Evolutionary conservation across 2,329 filamentous ascomycete species (phyloP), one percentile per base, ranked within the genome.

Genomic region (Colletotrichum tropicicola): DNA sequence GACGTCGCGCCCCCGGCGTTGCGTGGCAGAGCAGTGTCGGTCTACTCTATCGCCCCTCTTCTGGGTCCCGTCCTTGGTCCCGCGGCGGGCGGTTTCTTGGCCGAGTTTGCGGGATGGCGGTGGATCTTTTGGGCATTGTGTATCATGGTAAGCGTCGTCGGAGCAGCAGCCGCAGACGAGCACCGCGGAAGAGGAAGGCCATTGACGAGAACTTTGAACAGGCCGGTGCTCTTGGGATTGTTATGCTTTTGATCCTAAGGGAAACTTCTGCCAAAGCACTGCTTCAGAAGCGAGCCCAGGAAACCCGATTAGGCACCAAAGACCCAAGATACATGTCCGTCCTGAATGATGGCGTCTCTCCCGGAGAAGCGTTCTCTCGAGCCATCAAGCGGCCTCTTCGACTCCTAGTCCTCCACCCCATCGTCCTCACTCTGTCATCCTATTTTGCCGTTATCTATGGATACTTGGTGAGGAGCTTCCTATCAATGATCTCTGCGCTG

Each of bases 191-290:
- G n/a, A n/a, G n/a, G n/a, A n/a, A n/a, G n/a, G n/a, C n/a, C n/a
- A n/a, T n/a, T n/a, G n/a, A n/a, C n/a, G n/a, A n/a, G n/a, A n/a
- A n/a, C n/a, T n/a, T n/a, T n/a, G n/a, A n/a, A n/a, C 78, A 41
- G 67, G 73, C 3, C 79, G 77, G 5, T 56, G 59, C 69, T 0
- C 66, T 84, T 8, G 68, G 75, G 0, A 5, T 78, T 6, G 19
- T 78, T 15, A 78, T 79, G 39, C 35, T 82, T 8, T 6, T 80
- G 47, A 74, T 82, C 41, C 74, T 81, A 3, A 74, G 77, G 30
- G 85, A 88, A 72, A 83, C 83, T 0, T 85, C 85, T 54, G 79
- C 80, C 1, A 79, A 80, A 1, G 74, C 81, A 0, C 71, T 87
- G 6, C 76, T 87, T 1, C 68, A 79, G 53, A 74, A 74, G n/a